Base-by-base conservation (phyloP, 345 rosid genomes). In the Abelmoschus esculentus region DNA sequence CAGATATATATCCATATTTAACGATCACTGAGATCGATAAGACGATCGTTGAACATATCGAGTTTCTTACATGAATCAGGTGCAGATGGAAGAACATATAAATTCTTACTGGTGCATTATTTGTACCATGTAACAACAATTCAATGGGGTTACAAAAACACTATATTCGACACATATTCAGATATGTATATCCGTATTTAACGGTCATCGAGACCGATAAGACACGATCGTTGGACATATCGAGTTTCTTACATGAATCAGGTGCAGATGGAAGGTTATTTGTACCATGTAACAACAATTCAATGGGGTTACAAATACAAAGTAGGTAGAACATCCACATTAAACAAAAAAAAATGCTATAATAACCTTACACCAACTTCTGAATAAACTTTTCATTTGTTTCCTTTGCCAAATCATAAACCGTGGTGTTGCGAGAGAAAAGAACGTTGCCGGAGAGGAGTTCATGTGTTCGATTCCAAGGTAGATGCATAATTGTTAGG, bases 241-340 rank as follows among this genome's bases (percentile, higher is more conserved):
- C 5, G 36, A 36, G 40, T 7, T 7, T 36, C 8, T 36, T 36
- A 36, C 6, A 36, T 36, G 40, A 36, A 36, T 36, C 7, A 36
- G 7, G 6, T 6, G 40, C 1, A 36, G 40, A 36, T 36, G 40
- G 40, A 36, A 36, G 40, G 70, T 56, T 60, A 73, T 75, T 75
- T 73, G 74, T 70, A 67, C 60, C 57, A 71, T 46, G 72, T 53
- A 70, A 73, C 72, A 68, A 32, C 22, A 59, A 57, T 72, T 66
- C n/a, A 47, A 64, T 32, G 60, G 55, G 77, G 80, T 59, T 71
- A 72, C 77, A n/a, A n/a, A n/a, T n/a, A n/a, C n/a, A 79, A 54
- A 61, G 60, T 44, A 61, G 66, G 14, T 46, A 36, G 52, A 34
- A n/a, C 31, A 15, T 69, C n/a, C 63, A 56, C 38, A 64, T 55